Percentiles rank a stretch among this genome's conserved stretches.
phyloP scores from a whole-genome alignment of 768 basidiomycete genomes.

The Psilocybe cubensis region DNA sequence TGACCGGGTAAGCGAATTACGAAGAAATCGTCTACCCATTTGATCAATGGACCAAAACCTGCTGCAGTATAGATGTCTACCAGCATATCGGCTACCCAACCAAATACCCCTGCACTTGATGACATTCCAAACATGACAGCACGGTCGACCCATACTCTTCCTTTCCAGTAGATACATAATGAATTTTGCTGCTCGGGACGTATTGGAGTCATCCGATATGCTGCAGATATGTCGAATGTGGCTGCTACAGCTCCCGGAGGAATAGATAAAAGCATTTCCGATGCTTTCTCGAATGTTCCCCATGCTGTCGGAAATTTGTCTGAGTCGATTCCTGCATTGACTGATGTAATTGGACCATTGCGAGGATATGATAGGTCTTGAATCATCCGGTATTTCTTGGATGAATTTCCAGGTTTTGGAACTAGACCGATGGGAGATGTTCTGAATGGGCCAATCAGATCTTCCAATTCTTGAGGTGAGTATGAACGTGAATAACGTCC shows the following conservation, averaged over 20 bases:
- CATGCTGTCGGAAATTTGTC: conserved; percentile 37
- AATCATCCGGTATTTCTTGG: conserved; percentile 23
- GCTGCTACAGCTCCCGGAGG: conserved; percentile 37
- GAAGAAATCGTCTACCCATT: conserved; percentile 35
- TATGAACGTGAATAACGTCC: background rate
- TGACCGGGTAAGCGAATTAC: conserved; percentile 14
- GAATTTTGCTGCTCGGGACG: conserved; percentile 35
- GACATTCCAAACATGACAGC: conserved; percentile 32
- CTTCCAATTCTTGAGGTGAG: conserved; percentile 25
- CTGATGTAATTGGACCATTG: conserved; percentile 24
- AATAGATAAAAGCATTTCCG: conserved; percentile 27
- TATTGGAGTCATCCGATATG: conserved; percentile 39
- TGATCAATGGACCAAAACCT: conserved; percentile 2
- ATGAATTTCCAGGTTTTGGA: conserved; percentile 34
- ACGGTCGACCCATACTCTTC: conserved; percentile 34
- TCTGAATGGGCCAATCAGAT: conserved; percentile 41
- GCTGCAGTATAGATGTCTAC: conserved; percentile 25
- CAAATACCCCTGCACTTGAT: conserved; percentile 33
- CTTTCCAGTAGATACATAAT: conserved; percentile 34
- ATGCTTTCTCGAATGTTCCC: conserved; percentile 37
- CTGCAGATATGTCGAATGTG: conserved; percentile 41
- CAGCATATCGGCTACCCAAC: conserved; percentile 33
- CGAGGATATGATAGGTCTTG: conserved; percentile 35
- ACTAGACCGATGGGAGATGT: conserved; percentile 44
- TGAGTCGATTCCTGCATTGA: conserved; percentile 33